Percentiles rank a stretch among this genome's conserved stretches.
These are phyloP conservation scores for Penicillium pulvis DNA, from an alignment of 495 filamentous ascomycete species.

Conservation along the genomic window DNA sequence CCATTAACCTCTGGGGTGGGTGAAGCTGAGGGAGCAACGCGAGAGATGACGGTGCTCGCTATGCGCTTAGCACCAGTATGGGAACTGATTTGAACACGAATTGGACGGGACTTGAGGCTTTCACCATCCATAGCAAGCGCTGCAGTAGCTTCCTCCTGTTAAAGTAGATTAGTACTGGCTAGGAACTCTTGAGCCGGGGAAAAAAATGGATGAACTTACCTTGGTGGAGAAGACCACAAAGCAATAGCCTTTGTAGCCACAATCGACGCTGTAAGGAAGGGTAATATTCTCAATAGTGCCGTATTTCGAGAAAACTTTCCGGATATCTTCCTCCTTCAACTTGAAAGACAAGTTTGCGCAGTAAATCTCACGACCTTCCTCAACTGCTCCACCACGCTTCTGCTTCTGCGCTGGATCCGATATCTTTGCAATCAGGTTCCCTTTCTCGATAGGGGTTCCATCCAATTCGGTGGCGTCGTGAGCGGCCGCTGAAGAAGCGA, in stretches of 20 bases:
- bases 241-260: constrained; percentile 69
- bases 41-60: constrained; percentile 44
- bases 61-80: constrained; percentile 49
- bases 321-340: constrained; percentile 66
- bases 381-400: constrained; percentile 74
- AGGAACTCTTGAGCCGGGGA: background rate
- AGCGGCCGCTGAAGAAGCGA: constrained; percentile 64
- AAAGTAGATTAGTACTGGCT: constrained; percentile 13
- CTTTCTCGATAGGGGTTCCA: constrained; percentile 64
- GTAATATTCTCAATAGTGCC: constrained; percentile 71
- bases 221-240: constrained; percentile 77
- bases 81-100: constrained; percentile 67
- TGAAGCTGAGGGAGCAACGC: constrained; percentile 35
- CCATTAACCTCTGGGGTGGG: constrained; percentile 43
- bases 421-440: constrained; percentile 72
- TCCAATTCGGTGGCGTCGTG: constrained; percentile 69
- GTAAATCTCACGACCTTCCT: constrained; percentile 86
- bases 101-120: constrained; percentile 64
- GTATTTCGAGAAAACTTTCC: constrained; percentile 69
- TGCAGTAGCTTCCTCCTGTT: constrained; percentile 64
- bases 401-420: constrained; percentile 80
- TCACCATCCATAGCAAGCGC: constrained; percentile 71
- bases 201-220: constrained; percentile 33
- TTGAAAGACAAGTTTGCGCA: constrained; percentile 71
- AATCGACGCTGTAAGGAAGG: constrained; percentile 63